Conservation (phyloP, 208 protist genomes). For the Acanthamoeba castellanii region DNA sequence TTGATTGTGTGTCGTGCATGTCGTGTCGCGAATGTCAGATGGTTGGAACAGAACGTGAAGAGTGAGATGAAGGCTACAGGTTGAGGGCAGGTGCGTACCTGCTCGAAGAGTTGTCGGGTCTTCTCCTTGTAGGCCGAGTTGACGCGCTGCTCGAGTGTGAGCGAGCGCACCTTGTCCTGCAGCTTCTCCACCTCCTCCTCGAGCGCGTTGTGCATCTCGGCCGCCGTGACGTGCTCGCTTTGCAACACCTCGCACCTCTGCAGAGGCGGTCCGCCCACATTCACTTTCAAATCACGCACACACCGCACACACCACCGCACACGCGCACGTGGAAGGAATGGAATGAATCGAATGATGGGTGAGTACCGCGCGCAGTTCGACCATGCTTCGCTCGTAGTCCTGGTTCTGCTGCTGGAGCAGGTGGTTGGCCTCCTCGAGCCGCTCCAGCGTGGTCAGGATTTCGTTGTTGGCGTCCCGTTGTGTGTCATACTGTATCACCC, state of each 20-base stretch:
- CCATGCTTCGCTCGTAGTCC: neutral
- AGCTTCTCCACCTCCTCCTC: neutral
- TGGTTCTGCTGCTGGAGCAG: neutral
- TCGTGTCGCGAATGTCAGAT: too few relatives aligned
- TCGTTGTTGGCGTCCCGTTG: constrained; percentile 10
- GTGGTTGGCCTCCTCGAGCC: constrained; percentile 13
- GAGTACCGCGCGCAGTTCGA: neutral
- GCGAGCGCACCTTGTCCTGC: neutral
- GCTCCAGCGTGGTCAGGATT: neutral
- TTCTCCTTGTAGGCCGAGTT: constrained; percentile 60
- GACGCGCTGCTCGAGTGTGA: constrained; percentile 8
- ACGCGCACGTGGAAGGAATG: neutral
- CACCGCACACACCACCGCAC: neutral
- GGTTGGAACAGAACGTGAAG: too few relatives aligned
- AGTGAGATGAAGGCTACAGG: too few relatives aligned
- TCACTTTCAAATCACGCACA: neutral
- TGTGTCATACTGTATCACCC: neutral
- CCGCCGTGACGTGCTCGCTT: neutral
- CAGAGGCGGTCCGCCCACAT: neutral
- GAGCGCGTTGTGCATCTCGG: neutral
- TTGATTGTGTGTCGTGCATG: too few relatives aligned
- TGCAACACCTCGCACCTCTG: constrained; percentile 31
- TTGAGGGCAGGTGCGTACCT: constrained; percentile 6
- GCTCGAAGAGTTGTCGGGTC: constrained; percentile 10
- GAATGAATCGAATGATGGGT: too few relatives aligned